A percentile compares a stretch with the other conserved stretches of the same genome.
These are phyloP conservation scores for Clausena lansium DNA, from an alignment of 345 rosid species.

Conservation along the genomic window DNA sequence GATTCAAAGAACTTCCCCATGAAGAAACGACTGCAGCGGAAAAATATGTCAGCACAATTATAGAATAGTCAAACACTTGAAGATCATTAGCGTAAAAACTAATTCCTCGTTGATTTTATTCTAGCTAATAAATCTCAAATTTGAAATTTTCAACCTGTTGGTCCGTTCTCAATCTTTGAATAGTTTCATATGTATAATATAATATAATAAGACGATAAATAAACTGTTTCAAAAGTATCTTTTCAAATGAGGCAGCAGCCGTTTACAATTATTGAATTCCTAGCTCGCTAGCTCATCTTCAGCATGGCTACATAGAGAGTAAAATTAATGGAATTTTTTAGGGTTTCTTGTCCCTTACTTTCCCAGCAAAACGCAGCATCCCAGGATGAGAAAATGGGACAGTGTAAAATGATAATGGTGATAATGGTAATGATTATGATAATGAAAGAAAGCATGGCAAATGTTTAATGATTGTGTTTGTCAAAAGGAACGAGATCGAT, in stretches of 20 bases:
- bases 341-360: slow-evolving; percentile 30
- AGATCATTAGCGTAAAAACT: background rate
- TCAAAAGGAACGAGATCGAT: slow-evolving; percentile 26
- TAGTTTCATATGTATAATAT: no score
- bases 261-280: background rate
- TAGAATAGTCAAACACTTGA: background rate
- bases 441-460: slow-evolving; percentile 31
- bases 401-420: slow-evolving; percentile 12
- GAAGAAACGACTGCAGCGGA: background rate
- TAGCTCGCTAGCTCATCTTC: background rate
- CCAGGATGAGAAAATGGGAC: slow-evolving; percentile 25
- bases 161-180: background rate
- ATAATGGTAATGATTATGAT: slow-evolving; percentile 28
- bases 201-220: background rate
- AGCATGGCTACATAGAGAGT: background rate
- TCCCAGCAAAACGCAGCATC: slow-evolving; percentile 40
- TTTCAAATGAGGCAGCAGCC: background rate
- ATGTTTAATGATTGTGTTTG: slow-evolving; percentile 31
- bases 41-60: background rate
- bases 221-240: background rate
- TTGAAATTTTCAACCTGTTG: background rate
- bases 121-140: background rate
- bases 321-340: background rate
- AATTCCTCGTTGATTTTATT: background rate
- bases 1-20: background rate